Base-by-base conservation (phyloP, 169 alveolate genomes). In the Cryptosporidium baileyi region DNA sequence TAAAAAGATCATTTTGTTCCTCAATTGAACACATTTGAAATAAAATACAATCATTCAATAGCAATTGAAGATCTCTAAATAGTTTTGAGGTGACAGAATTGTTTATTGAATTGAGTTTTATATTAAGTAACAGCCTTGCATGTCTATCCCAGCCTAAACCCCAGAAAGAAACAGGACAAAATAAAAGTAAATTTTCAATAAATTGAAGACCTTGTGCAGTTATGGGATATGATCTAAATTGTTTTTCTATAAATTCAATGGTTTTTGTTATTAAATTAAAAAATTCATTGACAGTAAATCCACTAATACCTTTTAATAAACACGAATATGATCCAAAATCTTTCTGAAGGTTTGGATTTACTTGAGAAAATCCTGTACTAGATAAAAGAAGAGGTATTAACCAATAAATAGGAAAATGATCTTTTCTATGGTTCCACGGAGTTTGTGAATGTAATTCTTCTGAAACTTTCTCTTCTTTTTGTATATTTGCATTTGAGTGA, bases 61-160 rank as follows among this genome's bases (percentile, higher is more conserved):
- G 74, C 49, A 17, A 28, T 17, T 74, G 85, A 15, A 74, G 19
- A 57, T 74, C 85, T 57, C 41, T 51, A 22, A 52, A 24, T n/a
- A 51, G 6, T 30, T 17, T 74, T 19, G 17, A 28, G 6, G 67
- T 24, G 9, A 40, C n/a, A 9, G 74, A 9, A 17, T 51, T 65
- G n/a, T 57, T 19, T 19, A 57, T 57, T 5, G 4, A 4, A 47
- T 5, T 0, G 24, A 47, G 15, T 47, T 4, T 26, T 17, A 19
- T 28, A 11, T 54, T 19, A 4, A 74, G 40, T 24, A 74, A n/a
- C 13, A 74, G 47, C 11, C 57, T 74, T 52, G 74, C 85, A 41
- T 74, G 85, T 17, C 85, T 51, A 19, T 51, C 67, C 85, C 85
- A 74, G 3, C 85, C 85, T 3, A 74, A 61, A 7, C 85, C 85